Percentiles rank a stretch among this genome's conserved stretches.
These are phyloP conservation scores for Rutstroemia sp. DNA, from an alignment of 2,329 filamentous ascomycete genomes.

Conservation along the genomic window DNA sequence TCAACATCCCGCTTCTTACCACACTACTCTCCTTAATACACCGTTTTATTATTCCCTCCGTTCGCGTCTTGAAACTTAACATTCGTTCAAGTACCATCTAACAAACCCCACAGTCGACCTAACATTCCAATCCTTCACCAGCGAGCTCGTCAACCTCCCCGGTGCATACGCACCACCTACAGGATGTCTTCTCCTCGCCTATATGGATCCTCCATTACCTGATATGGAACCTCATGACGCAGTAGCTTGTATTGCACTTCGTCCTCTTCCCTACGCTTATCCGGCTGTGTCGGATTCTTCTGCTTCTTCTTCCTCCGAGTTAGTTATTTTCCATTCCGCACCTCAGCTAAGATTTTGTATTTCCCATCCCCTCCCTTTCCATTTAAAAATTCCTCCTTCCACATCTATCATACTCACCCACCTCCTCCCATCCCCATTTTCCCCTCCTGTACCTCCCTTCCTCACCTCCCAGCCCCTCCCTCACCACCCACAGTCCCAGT, in stretches of 20 bases:
- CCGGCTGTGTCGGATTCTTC: neutral
- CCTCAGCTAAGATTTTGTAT: neutral
- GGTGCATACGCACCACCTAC: slow-evolving; percentile 42
- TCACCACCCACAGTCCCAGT: neutral
- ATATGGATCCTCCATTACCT: neutral
- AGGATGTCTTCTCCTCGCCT: slow-evolving; percentile 43
- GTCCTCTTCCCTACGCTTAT: neutral
- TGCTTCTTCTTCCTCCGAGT: neutral
- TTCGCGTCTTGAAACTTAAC: neutral
- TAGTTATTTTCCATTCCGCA: neutral
- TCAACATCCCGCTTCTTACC: too few species aligned
- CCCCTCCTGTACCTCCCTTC: too few species aligned
- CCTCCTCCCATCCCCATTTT: too few species aligned
- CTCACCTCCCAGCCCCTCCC: too few species aligned
- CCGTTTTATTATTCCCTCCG: too few species aligned
- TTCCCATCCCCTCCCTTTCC: neutral
- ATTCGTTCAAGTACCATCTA: neutral
- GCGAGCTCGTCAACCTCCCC: slow-evolving; percentile 44
- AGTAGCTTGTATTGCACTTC: neutral
- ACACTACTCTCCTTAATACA: too few species aligned
- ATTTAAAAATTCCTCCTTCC: neutral
- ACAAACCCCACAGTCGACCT: slow-evolving; percentile 38
- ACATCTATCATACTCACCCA: neutral
- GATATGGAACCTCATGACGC: neutral
- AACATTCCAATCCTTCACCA: slow-evolving; percentile 46